These are phyloP conservation scores for Lentinula boryana DNA, from an alignment of 768 basidiomycete genomes.

Conservation along the genomic window DNA sequence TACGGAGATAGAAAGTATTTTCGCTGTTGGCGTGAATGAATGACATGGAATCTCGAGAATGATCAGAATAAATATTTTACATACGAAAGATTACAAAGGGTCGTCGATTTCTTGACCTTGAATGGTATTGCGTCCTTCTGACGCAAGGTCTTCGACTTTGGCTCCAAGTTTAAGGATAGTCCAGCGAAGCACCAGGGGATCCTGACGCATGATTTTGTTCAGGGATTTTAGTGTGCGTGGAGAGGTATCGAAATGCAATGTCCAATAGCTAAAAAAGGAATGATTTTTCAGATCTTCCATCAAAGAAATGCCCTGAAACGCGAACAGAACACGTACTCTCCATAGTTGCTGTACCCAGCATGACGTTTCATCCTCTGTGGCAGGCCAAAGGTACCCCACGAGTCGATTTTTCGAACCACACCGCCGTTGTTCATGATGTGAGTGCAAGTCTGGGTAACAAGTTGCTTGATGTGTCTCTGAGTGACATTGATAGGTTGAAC, in stretches of 20 bases:
- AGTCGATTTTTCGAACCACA: constrained; percentile 75
- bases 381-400: constrained; percentile 65
- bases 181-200: constrained; percentile 81
- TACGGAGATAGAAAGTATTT: constrained; percentile 15
- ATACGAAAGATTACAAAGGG: background rate
- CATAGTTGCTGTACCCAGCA: constrained; percentile 46
- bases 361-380: constrained; percentile 72
- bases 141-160: constrained; percentile 62
- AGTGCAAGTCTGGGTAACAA: constrained; percentile 64
- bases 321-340: constrained; percentile 59
- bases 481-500: background rate
- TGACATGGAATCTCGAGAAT: background rate
- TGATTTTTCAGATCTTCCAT: background rate
- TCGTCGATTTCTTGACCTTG: constrained; percentile 15
- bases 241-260: constrained; percentile 84
- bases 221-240: constrained; percentile 62
- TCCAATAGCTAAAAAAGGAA: constrained; percentile 65
- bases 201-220: constrained; percentile 63
- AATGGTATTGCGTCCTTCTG: constrained; percentile 39
- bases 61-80: constrained; percentile 2
- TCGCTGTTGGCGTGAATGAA: constrained; percentile 11
- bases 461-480: constrained; percentile 71
- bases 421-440: constrained; percentile 74
- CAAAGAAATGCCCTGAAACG: background rate
- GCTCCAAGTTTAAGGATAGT: constrained; percentile 76